Conservation (phyloP, 306 rosid genomes). For the Trichosanthes truncata region DNA sequence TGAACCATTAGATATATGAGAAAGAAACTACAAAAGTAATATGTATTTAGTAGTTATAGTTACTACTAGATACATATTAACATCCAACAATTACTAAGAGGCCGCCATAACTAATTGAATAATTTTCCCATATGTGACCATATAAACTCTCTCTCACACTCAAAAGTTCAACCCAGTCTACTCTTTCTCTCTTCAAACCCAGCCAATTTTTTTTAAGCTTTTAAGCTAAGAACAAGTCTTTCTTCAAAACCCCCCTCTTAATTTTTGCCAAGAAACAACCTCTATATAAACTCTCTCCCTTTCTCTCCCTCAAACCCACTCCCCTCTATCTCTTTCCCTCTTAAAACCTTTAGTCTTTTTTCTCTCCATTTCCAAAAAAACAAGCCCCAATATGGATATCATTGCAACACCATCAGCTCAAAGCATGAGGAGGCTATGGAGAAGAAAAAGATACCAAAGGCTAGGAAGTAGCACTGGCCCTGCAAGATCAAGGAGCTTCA, state of each 20-base stretch:
- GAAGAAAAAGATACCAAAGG: slow-evolving; percentile 28
- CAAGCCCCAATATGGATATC: slow-evolving; percentile 16
- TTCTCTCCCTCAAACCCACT: neutral
- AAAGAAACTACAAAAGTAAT: no score
- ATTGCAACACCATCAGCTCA: slow-evolving; percentile 5
- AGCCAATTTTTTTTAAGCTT: neutral
- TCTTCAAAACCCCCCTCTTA: neutral
- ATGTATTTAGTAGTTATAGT: no score
- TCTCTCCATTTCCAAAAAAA: neutral
- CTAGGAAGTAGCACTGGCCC: neutral
- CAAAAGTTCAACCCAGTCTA: no score
- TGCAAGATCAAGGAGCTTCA: slow-evolving; percentile 14
- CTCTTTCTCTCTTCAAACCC: neutral
- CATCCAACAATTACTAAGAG: no score
- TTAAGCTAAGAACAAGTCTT: neutral
- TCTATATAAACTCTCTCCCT: neutral
- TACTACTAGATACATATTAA: no score
- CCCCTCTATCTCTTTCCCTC: neutral
- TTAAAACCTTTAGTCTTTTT: neutral
- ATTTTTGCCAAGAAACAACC: neutral
- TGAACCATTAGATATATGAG: no score
- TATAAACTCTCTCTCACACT: no score
- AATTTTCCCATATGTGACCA: no score
- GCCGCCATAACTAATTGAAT: no score
- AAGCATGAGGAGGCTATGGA: slow-evolving; percentile 29